Evolutionary conservation across 2,329 filamentous ascomycete species (phyloP), one percentile per base, ranked within the genome.

Genomic region (Exophiala lecanii-corni): DNA sequence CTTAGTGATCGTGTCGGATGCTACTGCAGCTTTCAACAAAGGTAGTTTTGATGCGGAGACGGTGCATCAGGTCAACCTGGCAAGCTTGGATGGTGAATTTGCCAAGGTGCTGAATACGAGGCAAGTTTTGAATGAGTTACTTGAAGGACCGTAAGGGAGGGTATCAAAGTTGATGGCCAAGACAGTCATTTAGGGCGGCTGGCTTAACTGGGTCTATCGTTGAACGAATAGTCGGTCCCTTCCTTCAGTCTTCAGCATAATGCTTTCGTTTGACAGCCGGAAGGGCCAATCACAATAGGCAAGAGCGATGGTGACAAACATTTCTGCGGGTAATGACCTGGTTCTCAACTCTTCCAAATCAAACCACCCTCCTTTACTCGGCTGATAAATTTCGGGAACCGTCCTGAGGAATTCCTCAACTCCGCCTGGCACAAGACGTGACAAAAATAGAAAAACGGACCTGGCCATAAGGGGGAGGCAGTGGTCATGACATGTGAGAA

Each of bases 81-180:
- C 64, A 4, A 73, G 69, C 44, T 54, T 73, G 50, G 56, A 65
- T 26, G 64, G 57, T 10, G 71, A 73, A 51, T 74, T 74, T 62
- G 67, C 67, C 2, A 60, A 66, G 34, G 60, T 72, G 7, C 43
- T 59, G 35, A 53, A 48, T 9, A 67, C 69, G 5, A 56, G 58
- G 23, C 61, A 67, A 37, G 62, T 71, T 12, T 50, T 66, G 26
- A 49, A 51, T 21, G 56, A 52, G 20, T 52, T 65, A 16, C 33
- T 44, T 18, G 23, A 20, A 17, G 7, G 9, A 17, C 33, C 4
- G 16, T 18, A n/a, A n/a, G n/a, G n/a, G n/a, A n/a, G n/a, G n/a
- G n/a, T n/a, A n/a, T 28, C n/a, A 9, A 9, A 28, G 9, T n/a
- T 28, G n/a, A 28, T 28, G n/a, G 17, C 17, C 9, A 9, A 34